phyloP scores from a whole-genome alignment of 768 basidiomycete species.

The Lactarius hatsudake region DNA sequence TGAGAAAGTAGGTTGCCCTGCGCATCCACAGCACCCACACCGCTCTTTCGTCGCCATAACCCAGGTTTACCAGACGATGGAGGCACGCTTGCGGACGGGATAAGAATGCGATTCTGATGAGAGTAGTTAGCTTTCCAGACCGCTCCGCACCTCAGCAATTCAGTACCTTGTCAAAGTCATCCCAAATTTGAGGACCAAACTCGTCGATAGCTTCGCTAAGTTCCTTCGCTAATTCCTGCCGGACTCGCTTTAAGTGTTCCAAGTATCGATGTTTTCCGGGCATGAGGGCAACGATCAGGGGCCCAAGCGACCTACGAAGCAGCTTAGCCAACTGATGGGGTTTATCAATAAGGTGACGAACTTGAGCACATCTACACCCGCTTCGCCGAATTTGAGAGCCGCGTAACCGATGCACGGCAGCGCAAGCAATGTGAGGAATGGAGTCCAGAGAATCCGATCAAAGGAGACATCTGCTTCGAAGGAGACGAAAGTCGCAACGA shows the following conservation, averaged over 20 bases:
- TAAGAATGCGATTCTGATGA: constrained; percentile 54
- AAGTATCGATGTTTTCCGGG: constrained; percentile 85
- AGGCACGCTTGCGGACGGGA: constrained; percentile 80
- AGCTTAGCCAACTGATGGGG: constrained; percentile 18
- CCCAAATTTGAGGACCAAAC: constrained; percentile 82
- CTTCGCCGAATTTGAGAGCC: constrained; percentile 94
- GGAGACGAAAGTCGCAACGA: constrained; percentile 74
- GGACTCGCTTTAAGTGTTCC: constrained; percentile 67
- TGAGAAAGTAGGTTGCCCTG: constrained; percentile 81
- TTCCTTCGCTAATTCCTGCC: constrained; percentile 75
- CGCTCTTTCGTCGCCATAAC: constrained; percentile 72
- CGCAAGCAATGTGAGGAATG: constrained; percentile 64
- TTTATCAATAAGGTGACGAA: constrained; percentile 39
- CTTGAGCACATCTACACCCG: constrained; percentile 96
- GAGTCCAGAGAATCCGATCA: constrained; percentile 66
- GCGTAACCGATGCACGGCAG: constrained; percentile 89
- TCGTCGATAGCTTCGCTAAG: constrained; percentile 80
- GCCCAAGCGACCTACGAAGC: constrained; percentile 71
- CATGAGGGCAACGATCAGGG: constrained; percentile 81
- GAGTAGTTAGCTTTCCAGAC: neutral
- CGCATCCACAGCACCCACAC: constrained; percentile 72
- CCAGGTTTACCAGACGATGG: constrained; percentile 74
- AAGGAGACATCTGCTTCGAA: constrained; percentile 61
- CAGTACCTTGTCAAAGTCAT: constrained; percentile 78
- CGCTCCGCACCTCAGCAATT: neutral